Base-by-base conservation (phyloP, 768 basidiomycete species). In the Termitomyces sp. region DNA sequence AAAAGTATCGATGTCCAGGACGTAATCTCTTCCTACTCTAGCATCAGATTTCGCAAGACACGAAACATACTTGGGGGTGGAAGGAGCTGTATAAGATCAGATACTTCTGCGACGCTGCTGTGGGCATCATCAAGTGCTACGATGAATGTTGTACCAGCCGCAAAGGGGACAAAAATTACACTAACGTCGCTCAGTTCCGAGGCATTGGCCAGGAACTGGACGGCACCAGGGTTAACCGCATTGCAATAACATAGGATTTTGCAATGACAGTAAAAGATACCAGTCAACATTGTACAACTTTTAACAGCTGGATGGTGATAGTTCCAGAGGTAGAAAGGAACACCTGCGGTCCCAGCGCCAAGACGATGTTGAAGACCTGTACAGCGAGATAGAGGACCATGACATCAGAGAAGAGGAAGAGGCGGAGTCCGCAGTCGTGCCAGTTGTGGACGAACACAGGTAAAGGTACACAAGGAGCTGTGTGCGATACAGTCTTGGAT, bases 101-200 rank as follows among this genome's bases (percentile, higher is more conserved):
- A 86, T 8, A 80, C 72, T 16, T 59, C 63, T 1, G 79, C 78
- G 4, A 77, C 65, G 50, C 68, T 72, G 6, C 70, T 64, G n/a
- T 79, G 82, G 4, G 69, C 69, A 66, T 82, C 78, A 59, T 84
- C 79, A 30, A 87, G 75, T 12, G 82, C 81, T 7, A 84, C 82
- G 44, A 88, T 64, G 59, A 87, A 85, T 14, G 68, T 66, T 8
- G 81, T 77, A 30, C 76, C 79, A 2, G 76, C 79, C 2, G 75
- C 61, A 20, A 85, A 71, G 5, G 85, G 85, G 2, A 87, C 71
- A 64, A 81, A 82, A 5, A 79, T 74, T 53, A 85, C 71, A 33
- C 69, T 68, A 16, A 80, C 72, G 1, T 81, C 81, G 10, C 73
- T 72, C 14, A 71, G 68, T 54, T 77, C 70, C 26, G 23, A 23